Percentiles rank a stretch among this genome's conserved stretches.
These are phyloP conservation scores for Alternaria sp. DNA, from an alignment of 2,329 filamentous ascomycete genomes.

Conservation along the genomic window DNA sequence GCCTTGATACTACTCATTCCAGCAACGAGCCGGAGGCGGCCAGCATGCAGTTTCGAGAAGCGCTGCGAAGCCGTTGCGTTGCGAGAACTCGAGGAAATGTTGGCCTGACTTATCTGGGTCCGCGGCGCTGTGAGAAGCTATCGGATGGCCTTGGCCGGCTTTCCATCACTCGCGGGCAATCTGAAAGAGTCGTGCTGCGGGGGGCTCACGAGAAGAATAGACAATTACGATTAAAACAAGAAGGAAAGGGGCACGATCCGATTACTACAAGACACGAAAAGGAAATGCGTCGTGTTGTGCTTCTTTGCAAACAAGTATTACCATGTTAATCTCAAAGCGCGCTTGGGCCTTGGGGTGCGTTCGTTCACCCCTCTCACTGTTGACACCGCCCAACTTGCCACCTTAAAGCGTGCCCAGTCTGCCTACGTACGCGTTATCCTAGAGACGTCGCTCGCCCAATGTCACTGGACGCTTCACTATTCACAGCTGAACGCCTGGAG, in stretches of 20 bases:
- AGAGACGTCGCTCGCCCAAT: not conserved
- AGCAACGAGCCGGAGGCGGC: slow-evolving; percentile 29
- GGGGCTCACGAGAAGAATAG: slow-evolving; percentile 5
- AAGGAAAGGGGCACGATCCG: slow-evolving; percentile 7
- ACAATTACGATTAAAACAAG: not conserved
- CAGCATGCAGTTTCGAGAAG: slow-evolving; percentile 26
- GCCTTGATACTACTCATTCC: slow-evolving; percentile 49
- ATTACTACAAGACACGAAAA: slow-evolving; percentile 10
- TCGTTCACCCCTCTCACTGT: not conserved
- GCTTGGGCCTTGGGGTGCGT: slow-evolving; percentile 14
- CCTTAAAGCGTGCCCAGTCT: not conserved
- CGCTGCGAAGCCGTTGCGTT: slow-evolving; percentile 11
- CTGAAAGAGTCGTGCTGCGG: slow-evolving; percentile 8
- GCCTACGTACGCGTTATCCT: slow-evolving; percentile 5
- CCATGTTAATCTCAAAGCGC: slow-evolving; percentile 21
- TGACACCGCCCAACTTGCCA: slow-evolving; percentile 11
- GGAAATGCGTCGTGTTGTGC: slow-evolving; percentile 21
- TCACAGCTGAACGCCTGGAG: slow-evolving; percentile 4
- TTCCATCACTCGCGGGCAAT: slow-evolving; percentile 7
- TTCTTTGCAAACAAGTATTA: slow-evolving; percentile 14
- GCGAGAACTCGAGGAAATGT: not conserved
- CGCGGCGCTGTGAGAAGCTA: slow-evolving; percentile 13
- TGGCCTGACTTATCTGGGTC: not conserved
- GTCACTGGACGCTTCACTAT: slow-evolving; percentile 1
- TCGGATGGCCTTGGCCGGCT: not conserved